Evolutionary conservation across 192 early-diverging fungal genomes (phyloP).

Genomic region (Umbelopsis sp.): DNA sequence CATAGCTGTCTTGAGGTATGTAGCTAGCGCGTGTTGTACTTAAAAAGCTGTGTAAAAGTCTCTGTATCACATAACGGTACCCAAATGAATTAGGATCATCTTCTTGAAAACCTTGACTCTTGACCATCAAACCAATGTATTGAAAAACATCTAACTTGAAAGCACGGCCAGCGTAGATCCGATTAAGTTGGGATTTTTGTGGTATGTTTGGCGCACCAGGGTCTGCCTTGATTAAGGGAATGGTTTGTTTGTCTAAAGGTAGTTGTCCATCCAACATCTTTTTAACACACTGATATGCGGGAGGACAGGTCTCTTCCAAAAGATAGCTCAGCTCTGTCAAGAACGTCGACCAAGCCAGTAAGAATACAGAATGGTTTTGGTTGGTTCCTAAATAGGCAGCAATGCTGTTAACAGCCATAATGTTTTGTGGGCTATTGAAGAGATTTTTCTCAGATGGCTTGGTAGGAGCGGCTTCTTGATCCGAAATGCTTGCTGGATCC

Average conservation of each 20-base stretch:
- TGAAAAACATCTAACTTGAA: conserved; percentile 28
- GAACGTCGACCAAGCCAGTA: conserved; percentile 51
- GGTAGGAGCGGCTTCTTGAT: conserved; percentile 11
- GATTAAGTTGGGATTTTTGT: conserved; percentile 24
- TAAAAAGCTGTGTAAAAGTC: conserved; percentile 19
- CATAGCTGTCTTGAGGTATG: conserved; percentile 25
- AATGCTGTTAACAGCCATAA: conserved; percentile 35
- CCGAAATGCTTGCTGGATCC: conserved; percentile 31
- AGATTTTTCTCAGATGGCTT: conserved; percentile 23
- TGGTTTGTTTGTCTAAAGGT: background rate
- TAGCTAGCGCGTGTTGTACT: conserved; percentile 23
- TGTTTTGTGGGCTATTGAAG: conserved; percentile 30
- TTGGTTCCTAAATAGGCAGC: conserved; percentile 35
- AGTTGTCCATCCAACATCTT: conserved; percentile 18
- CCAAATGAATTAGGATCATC: conserved; percentile 16
- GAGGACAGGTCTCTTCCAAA: conserved; percentile 1
- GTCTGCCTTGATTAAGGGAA: background rate
- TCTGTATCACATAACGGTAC: conserved; percentile 10
- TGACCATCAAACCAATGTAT: conserved; percentile 7
- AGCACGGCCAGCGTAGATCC: conserved; percentile 19
- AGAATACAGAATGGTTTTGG: conserved; percentile 38
- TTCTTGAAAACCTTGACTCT: conserved; percentile 17
- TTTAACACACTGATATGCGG: conserved; percentile 4
- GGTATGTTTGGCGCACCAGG: conserved; percentile 19
- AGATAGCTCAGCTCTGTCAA: conserved; percentile 21